A percentile compares a stretch with the other conserved stretches of the same genome.
phyloP scores from a whole-genome alignment of 2,329 filamentous ascomycete species.

The Ceratocystis ficicola region DNA sequence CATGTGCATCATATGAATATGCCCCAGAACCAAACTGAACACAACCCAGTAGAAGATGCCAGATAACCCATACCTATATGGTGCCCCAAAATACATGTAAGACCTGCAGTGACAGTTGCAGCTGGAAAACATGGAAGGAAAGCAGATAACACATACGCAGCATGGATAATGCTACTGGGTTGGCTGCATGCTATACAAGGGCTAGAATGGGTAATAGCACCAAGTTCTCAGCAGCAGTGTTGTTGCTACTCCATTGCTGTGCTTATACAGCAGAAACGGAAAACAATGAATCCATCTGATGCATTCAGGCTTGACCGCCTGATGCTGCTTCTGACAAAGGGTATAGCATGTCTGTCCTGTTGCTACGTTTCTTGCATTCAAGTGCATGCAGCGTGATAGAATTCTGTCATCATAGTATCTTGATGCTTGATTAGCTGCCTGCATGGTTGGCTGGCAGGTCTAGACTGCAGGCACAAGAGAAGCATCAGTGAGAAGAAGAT shows the following conservation, averaged over 20 bases:
- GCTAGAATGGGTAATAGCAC: not conserved
- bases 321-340: not conserved
- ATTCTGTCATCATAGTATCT: not conserved
- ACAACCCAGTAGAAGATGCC: not conserved
- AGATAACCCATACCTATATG: not conserved
- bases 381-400: not conserved
- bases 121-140: slow-evolving; percentile 10
- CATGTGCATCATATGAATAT: not conserved
- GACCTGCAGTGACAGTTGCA: slow-evolving; percentile 16
- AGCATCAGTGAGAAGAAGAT: not conserved
- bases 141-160: not conserved
- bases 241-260: not conserved
- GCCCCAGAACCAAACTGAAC: not conserved
- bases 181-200: not conserved
- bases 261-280: not conserved
- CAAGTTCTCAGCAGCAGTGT: not conserved
- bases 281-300: not conserved
- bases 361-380: not conserved
- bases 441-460: not conserved
- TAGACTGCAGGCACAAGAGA: not conserved
- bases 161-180: not conserved
- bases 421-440: not conserved
- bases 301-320: slow-evolving; percentile 7
- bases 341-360: not conserved
- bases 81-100: not conserved